Evolutionary conservation across 2,329 filamentous ascomycete species (phyloP), one percentile per base, ranked within the genome.

Genomic region (Hypoxylon sp.): DNA sequence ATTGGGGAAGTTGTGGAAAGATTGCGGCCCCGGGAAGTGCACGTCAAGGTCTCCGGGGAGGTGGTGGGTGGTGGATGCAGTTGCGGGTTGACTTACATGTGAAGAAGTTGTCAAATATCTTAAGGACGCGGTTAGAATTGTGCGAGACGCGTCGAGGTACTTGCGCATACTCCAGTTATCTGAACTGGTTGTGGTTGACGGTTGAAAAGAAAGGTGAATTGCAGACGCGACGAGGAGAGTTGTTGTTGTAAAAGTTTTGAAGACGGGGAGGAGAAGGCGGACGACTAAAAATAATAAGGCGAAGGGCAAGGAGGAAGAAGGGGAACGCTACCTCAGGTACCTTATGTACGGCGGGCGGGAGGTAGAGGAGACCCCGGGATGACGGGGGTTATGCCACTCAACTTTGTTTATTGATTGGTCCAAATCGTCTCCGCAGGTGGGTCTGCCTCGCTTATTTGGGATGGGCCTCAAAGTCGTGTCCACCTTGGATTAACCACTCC

Each of bases 381-480:
- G 66, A 70, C 74, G 70, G 73, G 72, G 71, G 69, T 67, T 70
- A 71, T 69, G 69, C 69, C 68, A 70, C 54, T 70, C 43, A 70
- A 70, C 46, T 46, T 39, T 64, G 65, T 27, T 47, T 47, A 63
- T 21, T 74, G 52, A 75, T 43, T 76, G 74, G 74, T 25, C 58
- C 63, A 66, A 61, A 37, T 47, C 25, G 30, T 8, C 63, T 70
- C 71, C 67, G 70, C 64, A 21, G n/a, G 72, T 73, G 73, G 73
- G 69, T 57, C 53, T 47, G 32, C 16, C 56, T 74, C 70, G 70
- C 70, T 73, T 71, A 71, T 73, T 74, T 74, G 70, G 73, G 70
- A 75, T 74, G 73, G 74, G 69, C 71, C 69, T 73, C 72, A 74
- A 68, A 72, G 58, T 69, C 70, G 63, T 70, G 70, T 72, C 74